phyloP scores from a whole-genome alignment of 371 early-diverging fungal species.

The Mortierella sp. region DNA sequence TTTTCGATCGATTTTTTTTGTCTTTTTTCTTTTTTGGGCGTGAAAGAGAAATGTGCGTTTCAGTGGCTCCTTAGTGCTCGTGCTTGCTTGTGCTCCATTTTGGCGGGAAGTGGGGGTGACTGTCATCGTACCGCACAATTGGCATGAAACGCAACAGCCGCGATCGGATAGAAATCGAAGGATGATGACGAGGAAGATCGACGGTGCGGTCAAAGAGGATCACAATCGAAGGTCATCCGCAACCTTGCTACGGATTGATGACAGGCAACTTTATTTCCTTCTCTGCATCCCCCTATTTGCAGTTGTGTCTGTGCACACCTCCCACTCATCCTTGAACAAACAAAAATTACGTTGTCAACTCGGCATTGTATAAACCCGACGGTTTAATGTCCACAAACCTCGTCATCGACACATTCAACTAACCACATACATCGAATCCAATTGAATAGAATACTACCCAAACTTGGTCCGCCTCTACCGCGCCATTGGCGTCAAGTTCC shows the following conservation, averaged over 20 bases:
- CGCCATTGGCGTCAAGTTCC: conserved; percentile 53
- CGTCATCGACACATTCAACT: neutral
- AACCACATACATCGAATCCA: neutral
- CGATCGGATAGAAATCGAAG: neutral
- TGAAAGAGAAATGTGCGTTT: neutral
- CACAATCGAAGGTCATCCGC: too few species aligned
- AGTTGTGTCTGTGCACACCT: neutral
- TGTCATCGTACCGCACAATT: neutral
- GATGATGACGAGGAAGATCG: neutral
- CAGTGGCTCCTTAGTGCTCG: too few species aligned
- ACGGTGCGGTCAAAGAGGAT: neutral
- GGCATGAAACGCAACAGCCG: neutral
- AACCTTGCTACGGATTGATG: neutral
- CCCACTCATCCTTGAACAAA: neutral
- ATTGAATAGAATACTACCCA: conserved; percentile 62
- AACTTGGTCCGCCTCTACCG: conserved; percentile 58
- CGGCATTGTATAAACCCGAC: neutral
- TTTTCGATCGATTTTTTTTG: neutral
- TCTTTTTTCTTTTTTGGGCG: neutral
- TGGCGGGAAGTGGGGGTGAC: neutral
- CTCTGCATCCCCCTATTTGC: neutral
- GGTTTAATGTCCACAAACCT: neutral
- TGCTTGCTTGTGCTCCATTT: too few species aligned
- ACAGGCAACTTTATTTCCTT: neutral
- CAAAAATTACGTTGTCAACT: neutral